Base-by-base conservation (phyloP, 1,139 yeast genomes). In the Taphrina wiesneri region DNA sequence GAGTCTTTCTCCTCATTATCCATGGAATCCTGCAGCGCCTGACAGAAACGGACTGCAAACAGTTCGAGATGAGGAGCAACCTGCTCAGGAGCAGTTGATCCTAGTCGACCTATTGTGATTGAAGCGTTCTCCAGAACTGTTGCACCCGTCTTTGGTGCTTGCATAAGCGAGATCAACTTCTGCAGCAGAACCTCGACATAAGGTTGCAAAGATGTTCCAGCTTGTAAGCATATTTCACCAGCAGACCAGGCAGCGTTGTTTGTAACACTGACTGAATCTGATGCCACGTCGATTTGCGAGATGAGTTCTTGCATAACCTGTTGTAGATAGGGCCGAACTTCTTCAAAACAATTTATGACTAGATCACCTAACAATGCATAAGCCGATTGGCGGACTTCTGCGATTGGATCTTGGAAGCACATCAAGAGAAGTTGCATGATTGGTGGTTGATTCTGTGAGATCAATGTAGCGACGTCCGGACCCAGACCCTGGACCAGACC, bases 211-310 rank as follows among this genome's bases (percentile, higher is more conserved):
- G 83, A 83, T 3, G 77, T 80, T 6, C 74, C 75, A 32, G 86
- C 74, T 70, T 90, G 83, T 73, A 91, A 80, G 1, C 89, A 80
- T 46, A 95, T 84, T 75, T 93, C 96, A 41, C 99, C 99, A 21
- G 89, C 78, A 1, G 96, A 84, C 99, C 99, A 93, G 61, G 90
- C 86, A 0, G 98, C 96, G 76, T 93, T 93, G 75, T 91, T 90
- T 75, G 87, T 83, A 60, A 89, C 87, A 93, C 83, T 52, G 76
- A 81, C 78, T 70, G 90, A 77, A 66, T 78, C 79, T 56, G 81
- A 60, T 67, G 83, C 79, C 70, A 88, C 80, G 74, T 89, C 96
- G 70, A 86, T 84, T 65, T 77, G 79, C 19, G 73, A 69, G 3
- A 91, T 86, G 69, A 88, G 83, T 65, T 84, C 81, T 32, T 85